Conservation (phyloP, 805 yeast species). For the Ogataea neopini region DNA sequence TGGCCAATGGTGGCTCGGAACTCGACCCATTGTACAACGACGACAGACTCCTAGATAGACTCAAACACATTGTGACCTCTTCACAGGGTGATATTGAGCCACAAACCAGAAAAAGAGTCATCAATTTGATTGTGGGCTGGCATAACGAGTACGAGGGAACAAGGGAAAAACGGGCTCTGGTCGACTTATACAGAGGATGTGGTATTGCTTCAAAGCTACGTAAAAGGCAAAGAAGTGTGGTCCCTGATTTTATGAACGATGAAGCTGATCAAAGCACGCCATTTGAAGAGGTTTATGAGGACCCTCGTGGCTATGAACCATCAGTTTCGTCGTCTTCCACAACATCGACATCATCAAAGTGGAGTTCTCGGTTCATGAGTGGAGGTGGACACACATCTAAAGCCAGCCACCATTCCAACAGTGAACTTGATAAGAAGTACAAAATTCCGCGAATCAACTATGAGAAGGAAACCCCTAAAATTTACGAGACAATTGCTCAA, state of each 20-base stretch:
- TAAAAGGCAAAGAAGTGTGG: conserved; percentile 15
- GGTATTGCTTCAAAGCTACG: conserved; percentile 35
- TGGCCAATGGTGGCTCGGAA: conserved; percentile 51
- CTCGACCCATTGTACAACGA: conserved; percentile 62
- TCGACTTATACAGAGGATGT: conserved; percentile 44
- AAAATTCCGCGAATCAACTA: conserved; percentile 70
- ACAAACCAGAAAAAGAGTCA: conserved; percentile 48
- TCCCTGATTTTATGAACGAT: conserved; percentile 51
- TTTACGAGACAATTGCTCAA: conserved; percentile 67
- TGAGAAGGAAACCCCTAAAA: conserved; percentile 70
- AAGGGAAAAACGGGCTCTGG: conserved; percentile 50
- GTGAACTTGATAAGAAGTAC: conserved; percentile 48
- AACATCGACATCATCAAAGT: conserved; percentile 5
- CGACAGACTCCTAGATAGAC: conserved; percentile 62
- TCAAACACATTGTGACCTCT: conserved; percentile 49
- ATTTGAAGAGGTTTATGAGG: conserved; percentile 35
- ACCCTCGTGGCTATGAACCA: conserved; percentile 22
- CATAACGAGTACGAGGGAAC: conserved; percentile 51
- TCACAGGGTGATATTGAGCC: conserved; percentile 36
- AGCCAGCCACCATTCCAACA: conserved; percentile 23
- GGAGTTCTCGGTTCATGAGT: background rate
- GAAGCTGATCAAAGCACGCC: conserved; percentile 46
- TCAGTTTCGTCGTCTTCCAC: conserved; percentile 13
- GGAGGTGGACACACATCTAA: conserved; percentile 2
- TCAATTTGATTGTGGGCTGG: conserved; percentile 67